Evolutionary conservation across 1,139 yeast genomes (phyloP).

Genomic region (Geotrichum europaeum): DNA sequence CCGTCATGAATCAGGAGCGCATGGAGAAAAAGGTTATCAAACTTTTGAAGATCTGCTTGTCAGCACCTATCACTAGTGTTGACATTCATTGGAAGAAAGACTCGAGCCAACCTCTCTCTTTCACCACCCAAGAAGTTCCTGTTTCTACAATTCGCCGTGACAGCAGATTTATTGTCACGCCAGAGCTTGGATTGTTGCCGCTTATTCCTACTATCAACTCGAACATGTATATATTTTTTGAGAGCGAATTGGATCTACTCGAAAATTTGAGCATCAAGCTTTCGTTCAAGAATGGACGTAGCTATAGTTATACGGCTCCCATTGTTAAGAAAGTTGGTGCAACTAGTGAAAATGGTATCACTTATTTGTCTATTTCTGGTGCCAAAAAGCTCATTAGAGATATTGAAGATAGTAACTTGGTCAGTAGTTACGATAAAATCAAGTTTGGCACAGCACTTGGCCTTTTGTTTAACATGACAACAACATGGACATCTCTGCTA

Average conservation of each 20-base stretch:
- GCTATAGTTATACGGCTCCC: background rate
- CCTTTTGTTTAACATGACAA: conserved; percentile 5
- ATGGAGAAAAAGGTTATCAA: conserved; percentile 14
- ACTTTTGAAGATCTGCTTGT: conserved; percentile 5
- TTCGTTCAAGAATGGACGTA: background rate
- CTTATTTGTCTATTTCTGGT: conserved; percentile 2
- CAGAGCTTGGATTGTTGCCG: conserved; percentile 9
- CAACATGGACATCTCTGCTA: conserved; percentile 14
- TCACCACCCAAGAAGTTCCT: background rate
- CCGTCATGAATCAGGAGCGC: conserved; percentile 6
- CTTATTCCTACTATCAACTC: conserved; percentile 3
- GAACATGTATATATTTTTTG: conserved; percentile 5
- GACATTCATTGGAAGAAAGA: conserved; percentile 5
- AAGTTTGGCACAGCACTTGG: conserved; percentile 4
- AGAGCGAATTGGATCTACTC: background rate
- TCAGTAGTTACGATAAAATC: background rate
- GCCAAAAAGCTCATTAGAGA: conserved; percentile 5
- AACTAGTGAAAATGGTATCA: background rate
- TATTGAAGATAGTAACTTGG: background rate
- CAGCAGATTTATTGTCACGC: background rate
- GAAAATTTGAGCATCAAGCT: conserved; percentile 8
- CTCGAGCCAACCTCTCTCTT: background rate
- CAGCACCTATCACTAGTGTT: background rate
- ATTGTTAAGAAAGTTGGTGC: background rate
- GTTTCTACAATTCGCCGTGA: background rate